phyloP scores from a whole-genome alignment of 2,329 filamentous ascomycete species.

The Alternaria viburni region DNA sequence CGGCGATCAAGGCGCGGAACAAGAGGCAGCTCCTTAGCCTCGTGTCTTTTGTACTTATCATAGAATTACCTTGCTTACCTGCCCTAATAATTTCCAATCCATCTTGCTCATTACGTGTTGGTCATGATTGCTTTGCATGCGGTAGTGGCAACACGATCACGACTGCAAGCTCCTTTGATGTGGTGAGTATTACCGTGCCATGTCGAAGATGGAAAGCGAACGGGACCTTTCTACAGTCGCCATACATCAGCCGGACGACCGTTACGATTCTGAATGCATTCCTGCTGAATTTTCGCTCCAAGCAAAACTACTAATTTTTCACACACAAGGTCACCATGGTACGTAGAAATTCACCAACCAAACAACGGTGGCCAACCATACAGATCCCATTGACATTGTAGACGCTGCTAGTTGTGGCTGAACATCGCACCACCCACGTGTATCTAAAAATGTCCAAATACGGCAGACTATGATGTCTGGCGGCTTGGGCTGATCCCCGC shows the following conservation, averaged over 20 bases:
- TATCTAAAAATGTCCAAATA: neutral
- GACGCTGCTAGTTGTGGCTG: neutral
- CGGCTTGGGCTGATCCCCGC: neutral
- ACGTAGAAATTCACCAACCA: neutral
- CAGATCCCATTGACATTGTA: neutral
- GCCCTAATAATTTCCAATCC: conserved; percentile 1
- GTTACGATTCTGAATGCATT: neutral
- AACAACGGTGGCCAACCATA: neutral
- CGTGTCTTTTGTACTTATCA: conserved; percentile 12
- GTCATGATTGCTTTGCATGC: neutral
- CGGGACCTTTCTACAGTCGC: neutral
- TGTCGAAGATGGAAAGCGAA: neutral
- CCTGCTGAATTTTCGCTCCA: neutral
- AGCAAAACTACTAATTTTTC: neutral
- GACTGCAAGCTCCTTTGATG: neutral
- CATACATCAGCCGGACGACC: neutral
- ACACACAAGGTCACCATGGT: neutral
- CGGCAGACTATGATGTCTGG: neutral
- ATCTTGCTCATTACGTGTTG: neutral
- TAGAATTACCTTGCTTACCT: conserved; percentile 9
- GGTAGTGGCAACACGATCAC: neutral
- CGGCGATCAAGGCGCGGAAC: conserved; percentile 10
- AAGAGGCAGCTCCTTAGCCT: conserved; percentile 9
- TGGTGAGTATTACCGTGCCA: neutral
- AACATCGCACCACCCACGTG: neutral